Base-by-base conservation (phyloP, 1,139 yeast genomes). In the Geotrichum klebahnii region DNA sequence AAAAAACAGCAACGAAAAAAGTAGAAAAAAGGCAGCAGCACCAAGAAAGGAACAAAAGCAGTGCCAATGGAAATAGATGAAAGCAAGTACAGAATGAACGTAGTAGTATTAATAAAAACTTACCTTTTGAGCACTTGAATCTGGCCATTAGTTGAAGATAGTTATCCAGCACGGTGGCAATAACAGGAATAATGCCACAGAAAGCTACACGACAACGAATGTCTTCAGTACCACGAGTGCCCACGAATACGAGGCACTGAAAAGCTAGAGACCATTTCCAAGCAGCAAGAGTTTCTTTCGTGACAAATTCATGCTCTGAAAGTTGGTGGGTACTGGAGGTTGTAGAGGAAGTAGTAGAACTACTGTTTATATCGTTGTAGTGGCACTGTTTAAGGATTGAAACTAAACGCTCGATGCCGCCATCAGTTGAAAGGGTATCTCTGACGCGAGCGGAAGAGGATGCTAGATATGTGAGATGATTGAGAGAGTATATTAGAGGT, bases 221-320 rank as follows among this genome's bases (percentile, higher is more conserved):
- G 52, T 74, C 73, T 66, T 90, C 97, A 1, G 95, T 81, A 26
- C 98, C 98, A 59, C 97, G 75, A 0, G 97, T 90, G 16, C 97
- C 96, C 23, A 92, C 80, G 54, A 89, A 76, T 0, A 90, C 96
- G 54, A 92, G 71, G 63, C 97, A 89, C 69, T 92, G 97, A 63
- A 92, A 82, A 0, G 97, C 88, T 53, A 92, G 71, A 4, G 96
- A 87, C 98, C 98, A 92, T 69, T 90, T 92, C 96, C 97, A 90
- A 0, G 95, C 92, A 16, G 82, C 76, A 52, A 86, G 70, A 20
- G 83, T 75, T 68, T 69, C 48, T 54, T 58, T 45, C 35, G 51
- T 22, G 17, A 33, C 35, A 31, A 23, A 23, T 19, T 38, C 46
- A 28, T 35, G 47, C 9, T 42, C 32, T 9, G 48, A 40, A 28